Base-by-base conservation (phyloP, 176 grass and related monocot species). In the Aegilops speltoides region DNA sequence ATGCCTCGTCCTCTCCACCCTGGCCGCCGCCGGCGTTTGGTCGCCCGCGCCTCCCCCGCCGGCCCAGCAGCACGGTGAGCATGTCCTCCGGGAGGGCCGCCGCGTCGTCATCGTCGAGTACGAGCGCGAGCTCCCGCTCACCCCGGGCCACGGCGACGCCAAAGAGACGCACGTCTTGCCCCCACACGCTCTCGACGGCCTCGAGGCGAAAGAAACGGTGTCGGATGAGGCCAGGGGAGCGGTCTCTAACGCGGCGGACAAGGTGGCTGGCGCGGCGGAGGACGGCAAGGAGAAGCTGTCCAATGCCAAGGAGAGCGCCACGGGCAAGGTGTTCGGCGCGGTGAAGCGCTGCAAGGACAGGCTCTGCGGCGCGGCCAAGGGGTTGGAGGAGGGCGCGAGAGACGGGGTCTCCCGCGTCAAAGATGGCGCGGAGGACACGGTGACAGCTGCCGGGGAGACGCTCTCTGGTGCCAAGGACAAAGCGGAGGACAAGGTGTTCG, bases 71-170 rank as follows among this genome's bases (percentile, higher is more conserved):
- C 28, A 12, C 15, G 60, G n/a, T 3, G 86, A 89, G 46, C 86
- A 77, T 2, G 69, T 92, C 52, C 46, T 98, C 20, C 87, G 79
- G 0, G 93, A 98, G 88, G 91, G 91, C 12, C 89, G 90, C 15
- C 90, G 93, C 43, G 75, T 98, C 15, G 87, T 98, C 46, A 91
- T 98, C 62, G 84, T 98, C 20, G 96, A 94, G 87, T 96, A 98
- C 81, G 92, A 98, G 87, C 92, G 92, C 22, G 83, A 93, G 77
- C 20, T 89, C 75, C 59, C 83, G 28, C 22, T 84, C 9, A 75
- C 63, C 23, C 40, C 69, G 20, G 84, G 41, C 66, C 69, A 78
- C 10, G 34, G 43, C 61, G 34, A 40, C 34, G 54, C 68, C 54
- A 85, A 90, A 36, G 83, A 88, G 38, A 52, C 52, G 28, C 78